Evolutionary conservation across 2,329 filamentous ascomycete genomes (phyloP).

Genomic region (Colletotrichum eremochloae): DNA sequence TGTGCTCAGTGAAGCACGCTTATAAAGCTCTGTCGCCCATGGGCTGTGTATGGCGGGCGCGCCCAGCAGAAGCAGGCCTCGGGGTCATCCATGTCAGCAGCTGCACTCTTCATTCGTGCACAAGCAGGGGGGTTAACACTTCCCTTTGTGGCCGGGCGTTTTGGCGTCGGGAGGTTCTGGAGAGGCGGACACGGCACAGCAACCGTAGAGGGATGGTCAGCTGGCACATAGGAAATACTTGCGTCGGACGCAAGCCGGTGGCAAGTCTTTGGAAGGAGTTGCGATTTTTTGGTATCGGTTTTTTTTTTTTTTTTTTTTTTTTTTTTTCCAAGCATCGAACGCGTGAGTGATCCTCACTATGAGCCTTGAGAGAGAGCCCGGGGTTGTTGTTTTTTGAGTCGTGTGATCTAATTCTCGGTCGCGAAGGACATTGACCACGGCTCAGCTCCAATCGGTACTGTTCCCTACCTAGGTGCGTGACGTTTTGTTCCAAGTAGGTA

Average conservation of each 20-base stretch:
- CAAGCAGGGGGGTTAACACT: background rate
- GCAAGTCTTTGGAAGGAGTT: background rate
- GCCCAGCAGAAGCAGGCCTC: background rate
- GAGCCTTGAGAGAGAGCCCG: background rate
- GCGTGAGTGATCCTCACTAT: background rate
- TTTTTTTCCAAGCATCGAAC: background rate
- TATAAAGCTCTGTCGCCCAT: background rate
- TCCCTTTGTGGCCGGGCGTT: conserved; percentile 7
- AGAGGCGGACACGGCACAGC: conserved; percentile 8
- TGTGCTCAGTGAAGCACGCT: background rate
- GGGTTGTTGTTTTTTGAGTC: background rate
- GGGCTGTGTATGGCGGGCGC: background rate
- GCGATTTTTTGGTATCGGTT: no score
- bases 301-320: no score
- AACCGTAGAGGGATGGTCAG: background rate
- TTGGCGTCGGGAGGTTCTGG: background rate
- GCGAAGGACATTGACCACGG: background rate
- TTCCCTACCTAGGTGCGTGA: background rate
- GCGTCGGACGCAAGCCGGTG: no score
- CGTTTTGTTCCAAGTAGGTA: background rate
- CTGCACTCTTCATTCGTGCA: background rate
- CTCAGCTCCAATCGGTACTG: background rate
- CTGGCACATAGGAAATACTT: background rate
- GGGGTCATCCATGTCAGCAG: background rate
- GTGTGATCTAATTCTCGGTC: background rate